Base-by-base conservation (phyloP, 257 asterid genomes). In the Parsonsia alboflavescens region DNA sequence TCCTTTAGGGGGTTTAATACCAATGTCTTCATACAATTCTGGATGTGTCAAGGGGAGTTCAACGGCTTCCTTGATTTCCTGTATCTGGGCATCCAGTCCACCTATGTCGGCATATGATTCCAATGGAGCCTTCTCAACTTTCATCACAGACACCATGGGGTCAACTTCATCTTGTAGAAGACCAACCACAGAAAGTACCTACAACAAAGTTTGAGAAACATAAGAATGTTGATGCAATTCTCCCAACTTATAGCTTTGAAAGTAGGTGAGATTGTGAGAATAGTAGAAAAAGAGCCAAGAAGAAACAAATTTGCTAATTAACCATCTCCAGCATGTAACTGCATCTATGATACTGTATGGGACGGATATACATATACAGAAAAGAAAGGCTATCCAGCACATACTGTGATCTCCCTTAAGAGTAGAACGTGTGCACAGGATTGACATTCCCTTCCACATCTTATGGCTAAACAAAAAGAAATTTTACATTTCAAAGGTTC, bases 131-230 rank as follows among this genome's bases (percentile, higher is more conserved):
- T 93, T 93, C 86, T 93, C 98, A 66, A 93, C 98, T 83, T 93
- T 93, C 98, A 91, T 93, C n/a, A 93, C 97, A 15, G 98, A 93
- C 45, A 93, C 98, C 97, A 91, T 89, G 67, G 97, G 98, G 62
- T 93, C 98, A 12, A 91, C 97, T 4, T 91, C 98, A 79, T 93
- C 97, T 81, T 93, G 98, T 59, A 93, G 96, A 80, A 93, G 90
- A 70, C 98, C 97, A 68, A 91, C 96, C 72, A 93, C 98, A 71
- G 98, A 93, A 67, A 91, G 96, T 69, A 93, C 97, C 97, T 93
- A 89, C 75, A 84, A 56, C 70, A 66, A 80, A 22, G 26, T 4
- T 4, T n/a, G 41, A 22, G 26, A 4, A 45, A 61, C 6, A 36
- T 56, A 64, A 72, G 70, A 64, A 15, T 72, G n/a, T 41, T 49